These are phyloP conservation scores for Dendryphion nanum DNA, from an alignment of 2,329 filamentous ascomycete genomes.

Conservation along the genomic window DNA sequence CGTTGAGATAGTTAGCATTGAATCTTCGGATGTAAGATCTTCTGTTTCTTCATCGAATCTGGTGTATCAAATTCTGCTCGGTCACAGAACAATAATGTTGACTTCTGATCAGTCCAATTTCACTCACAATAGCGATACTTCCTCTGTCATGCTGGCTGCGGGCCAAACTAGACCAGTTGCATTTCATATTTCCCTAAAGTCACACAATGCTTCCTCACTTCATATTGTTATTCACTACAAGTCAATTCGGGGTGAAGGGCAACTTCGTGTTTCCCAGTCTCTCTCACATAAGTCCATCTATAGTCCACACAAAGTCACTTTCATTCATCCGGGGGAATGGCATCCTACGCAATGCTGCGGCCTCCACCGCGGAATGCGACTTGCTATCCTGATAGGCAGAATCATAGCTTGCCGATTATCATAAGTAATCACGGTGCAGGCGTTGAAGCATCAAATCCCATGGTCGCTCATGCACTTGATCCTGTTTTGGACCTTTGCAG, in stretches of 20 bases:
- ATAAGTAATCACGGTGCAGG: slow-evolving; percentile 58
- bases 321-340: slow-evolving; percentile 53
- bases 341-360: slow-evolving; percentile 59
- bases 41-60: slow-evolving; percentile 6
- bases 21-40: slow-evolving; percentile 27
- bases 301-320: slow-evolving; percentile 55
- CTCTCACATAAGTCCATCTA: slow-evolving; percentile 28
- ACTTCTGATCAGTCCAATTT: slow-evolving; percentile 11
- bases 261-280: slow-evolving; percentile 23
- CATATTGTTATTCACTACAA: slow-evolving; percentile 27
- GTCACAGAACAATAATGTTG: slow-evolving; percentile 6
- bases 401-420: slow-evolving; percentile 46
- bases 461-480: slow-evolving; percentile 50
- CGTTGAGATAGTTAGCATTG: slow-evolving; percentile 35
- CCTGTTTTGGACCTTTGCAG: slow-evolving; percentile 52
- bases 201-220: slow-evolving; percentile 22
- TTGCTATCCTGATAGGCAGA: slow-evolving; percentile 14
- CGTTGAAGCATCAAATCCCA: slow-evolving; percentile 51
- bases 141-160: slow-evolving; percentile 21
- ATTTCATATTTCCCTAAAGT: slow-evolving; percentile 32
- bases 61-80: not conserved
- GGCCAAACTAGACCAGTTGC: slow-evolving; percentile 44
- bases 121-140: slow-evolving; percentile 1
- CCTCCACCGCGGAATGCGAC: slow-evolving; percentile 48
- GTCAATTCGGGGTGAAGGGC: slow-evolving; percentile 6